Evolutionary conservation across 2,329 filamentous ascomycete genomes (phyloP).

Genomic region (Aspergillus sp.): DNA sequence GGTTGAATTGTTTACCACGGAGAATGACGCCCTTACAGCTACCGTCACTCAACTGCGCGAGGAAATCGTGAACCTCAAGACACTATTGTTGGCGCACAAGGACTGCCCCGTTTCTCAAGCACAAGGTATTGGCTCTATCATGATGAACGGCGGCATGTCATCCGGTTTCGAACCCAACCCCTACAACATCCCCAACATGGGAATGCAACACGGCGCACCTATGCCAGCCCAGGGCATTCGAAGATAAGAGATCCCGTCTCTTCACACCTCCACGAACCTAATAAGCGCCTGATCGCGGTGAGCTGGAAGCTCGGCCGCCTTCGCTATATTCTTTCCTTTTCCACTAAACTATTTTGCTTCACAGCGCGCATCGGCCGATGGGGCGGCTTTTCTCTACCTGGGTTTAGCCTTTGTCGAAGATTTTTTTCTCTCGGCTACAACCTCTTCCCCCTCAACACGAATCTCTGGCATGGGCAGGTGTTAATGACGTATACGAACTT

Average conservation of each 20-base stretch:
- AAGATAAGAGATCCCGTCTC: constrained; percentile 12
- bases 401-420: neutral
- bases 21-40: constrained; percentile 78
- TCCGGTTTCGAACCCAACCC: constrained; percentile 35
- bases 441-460: constrained; percentile 12
- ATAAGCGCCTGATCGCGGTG: constrained; percentile 4
- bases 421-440: constrained; percentile 11
- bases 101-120: constrained; percentile 89
- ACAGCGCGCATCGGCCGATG: neutral
- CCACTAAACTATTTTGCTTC: constrained; percentile 2
- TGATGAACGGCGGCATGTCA: constrained; percentile 32
- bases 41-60: constrained; percentile 81
- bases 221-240: constrained; percentile 32
- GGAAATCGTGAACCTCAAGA: constrained; percentile 92
- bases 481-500: constrained; percentile 32
- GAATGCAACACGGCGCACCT: constrained; percentile 30
- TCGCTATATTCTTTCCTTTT: constrained; percentile 5
- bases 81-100: constrained; percentile 84
- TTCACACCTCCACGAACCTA: constrained; percentile 4
- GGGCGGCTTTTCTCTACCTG: neutral
- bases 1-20: constrained; percentile 82
- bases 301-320: constrained; percentile 1
- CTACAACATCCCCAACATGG: constrained; percentile 37
- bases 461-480: constrained; percentile 32
- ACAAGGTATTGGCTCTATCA: constrained; percentile 55